A percentile compares a stretch with the other conserved stretches of the same genome.
Evolutionary conservation across 352 stramenopile genomes (phyloP).

Genomic region (Phytophthora vignae): DNA sequence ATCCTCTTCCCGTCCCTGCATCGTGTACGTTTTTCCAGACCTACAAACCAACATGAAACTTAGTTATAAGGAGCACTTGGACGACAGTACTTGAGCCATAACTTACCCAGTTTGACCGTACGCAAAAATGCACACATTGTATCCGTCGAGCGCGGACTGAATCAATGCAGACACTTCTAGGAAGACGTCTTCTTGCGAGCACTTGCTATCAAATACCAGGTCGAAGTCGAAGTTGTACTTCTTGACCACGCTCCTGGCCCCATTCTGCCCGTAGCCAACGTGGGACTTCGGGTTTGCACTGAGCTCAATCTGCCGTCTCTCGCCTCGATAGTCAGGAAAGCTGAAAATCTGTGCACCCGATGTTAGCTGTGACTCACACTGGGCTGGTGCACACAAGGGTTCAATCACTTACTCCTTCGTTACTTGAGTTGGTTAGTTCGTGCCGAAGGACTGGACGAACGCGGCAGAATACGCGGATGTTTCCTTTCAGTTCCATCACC

Average conservation of each 20-base stretch:
- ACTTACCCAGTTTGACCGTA: slow-evolving; percentile 86
- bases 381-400: neutral
- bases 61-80: too few relatives aligned
- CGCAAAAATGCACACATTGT: slow-evolving; percentile 97
- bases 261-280: slow-evolving; percentile 76
- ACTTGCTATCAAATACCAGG: slow-evolving; percentile 94
- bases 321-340: slow-evolving; percentile 75
- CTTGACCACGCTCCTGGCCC: slow-evolving; percentile 63
- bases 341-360: slow-evolving; percentile 60
- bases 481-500: slow-evolving; percentile 97
- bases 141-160: slow-evolving; percentile 95
- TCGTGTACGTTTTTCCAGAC: slow-evolving; percentile 91
- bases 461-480: slow-evolving; percentile 96
- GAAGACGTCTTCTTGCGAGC: slow-evolving; percentile 97
- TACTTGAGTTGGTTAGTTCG: slow-evolving; percentile 54
- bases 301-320: slow-evolving; percentile 80
- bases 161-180: slow-evolving; percentile 95
- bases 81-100: neutral
- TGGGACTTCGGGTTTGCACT: slow-evolving; percentile 69
- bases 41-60: slow-evolving; percentile 28
- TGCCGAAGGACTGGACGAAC: slow-evolving; percentile 89
- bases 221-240: slow-evolving; percentile 98
- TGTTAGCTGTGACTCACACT: neutral
- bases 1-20: slow-evolving; percentile 75
- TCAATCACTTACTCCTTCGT: slow-evolving; percentile 51